A percentile compares a stretch with the other conserved stretches of the same genome.
Conservation (phyloP, 495 filamentous ascomycete species). For the Penicillium waksmanii region DNA sequence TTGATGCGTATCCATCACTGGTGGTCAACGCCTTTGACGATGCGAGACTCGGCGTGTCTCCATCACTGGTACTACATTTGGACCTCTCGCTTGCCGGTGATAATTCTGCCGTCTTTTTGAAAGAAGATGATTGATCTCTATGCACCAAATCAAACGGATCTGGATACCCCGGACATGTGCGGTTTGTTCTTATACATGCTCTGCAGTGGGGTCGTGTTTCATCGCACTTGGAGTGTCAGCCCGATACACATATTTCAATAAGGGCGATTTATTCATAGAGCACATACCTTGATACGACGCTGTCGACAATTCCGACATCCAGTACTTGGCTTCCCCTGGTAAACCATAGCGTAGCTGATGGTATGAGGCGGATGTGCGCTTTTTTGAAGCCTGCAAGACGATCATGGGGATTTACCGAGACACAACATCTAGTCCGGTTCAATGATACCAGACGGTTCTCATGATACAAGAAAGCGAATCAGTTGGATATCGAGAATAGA, state of each 20-base stretch:
- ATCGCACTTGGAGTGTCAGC: constrained; percentile 46
- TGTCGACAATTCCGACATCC: constrained; percentile 69
- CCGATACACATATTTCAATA: background rate
- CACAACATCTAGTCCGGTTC: background rate
- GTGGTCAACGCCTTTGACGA: background rate
- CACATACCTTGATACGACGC: constrained; percentile 60
- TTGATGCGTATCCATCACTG: background rate
- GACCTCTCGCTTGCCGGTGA: constrained; percentile 3
- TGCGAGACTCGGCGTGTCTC: background rate
- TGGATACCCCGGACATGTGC: constrained; percentile 64
- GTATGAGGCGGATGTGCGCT: background rate
- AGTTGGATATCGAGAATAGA: background rate
- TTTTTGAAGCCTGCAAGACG: background rate
- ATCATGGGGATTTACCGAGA: background rate
- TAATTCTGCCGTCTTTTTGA: constrained; percentile 18
- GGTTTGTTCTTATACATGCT: constrained; percentile 49
- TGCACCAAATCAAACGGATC: constrained; percentile 71
- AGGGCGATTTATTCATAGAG: background rate
- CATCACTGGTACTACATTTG: background rate
- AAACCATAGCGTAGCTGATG: constrained; percentile 57
- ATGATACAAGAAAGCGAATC: background rate
- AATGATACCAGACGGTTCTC: background rate
- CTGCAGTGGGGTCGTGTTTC: constrained; percentile 53
- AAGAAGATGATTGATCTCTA: constrained; percentile 66
- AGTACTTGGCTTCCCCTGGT: constrained; percentile 71